Conservation (phyloP, 805 yeast genomes). For the Suhomyces pyralidae region DNA sequence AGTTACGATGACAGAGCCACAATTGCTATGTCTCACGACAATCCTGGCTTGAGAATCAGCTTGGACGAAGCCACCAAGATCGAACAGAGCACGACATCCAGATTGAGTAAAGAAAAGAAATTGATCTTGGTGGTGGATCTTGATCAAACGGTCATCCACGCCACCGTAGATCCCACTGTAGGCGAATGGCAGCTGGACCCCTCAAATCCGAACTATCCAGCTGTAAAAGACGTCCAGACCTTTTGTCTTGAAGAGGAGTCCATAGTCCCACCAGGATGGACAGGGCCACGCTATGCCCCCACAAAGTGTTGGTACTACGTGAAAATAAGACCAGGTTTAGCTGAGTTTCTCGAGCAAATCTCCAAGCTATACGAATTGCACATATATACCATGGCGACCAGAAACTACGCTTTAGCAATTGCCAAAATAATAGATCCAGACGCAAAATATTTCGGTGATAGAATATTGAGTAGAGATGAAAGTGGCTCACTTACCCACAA, state of each 20-base stretch:
- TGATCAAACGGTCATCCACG: constrained; percentile 96
- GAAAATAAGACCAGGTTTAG: constrained; percentile 84
- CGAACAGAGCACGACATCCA: constrained; percentile 62
- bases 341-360: constrained; percentile 64
- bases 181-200: constrained; percentile 94
- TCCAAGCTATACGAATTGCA: constrained; percentile 79
- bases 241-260: constrained; percentile 79
- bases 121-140: constrained; percentile 91
- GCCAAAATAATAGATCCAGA: constrained; percentile 90
- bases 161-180: constrained; percentile 96
- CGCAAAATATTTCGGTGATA: constrained; percentile 81
- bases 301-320: constrained; percentile 85
- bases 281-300: constrained; percentile 58
- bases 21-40: constrained; percentile 85
- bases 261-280: constrained; percentile 53
- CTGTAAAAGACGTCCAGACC: constrained; percentile 75
- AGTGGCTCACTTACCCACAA: constrained; percentile 91
- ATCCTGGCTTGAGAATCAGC: constrained; percentile 78
- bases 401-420: constrained; percentile 86
- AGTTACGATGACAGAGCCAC: constrained; percentile 72
- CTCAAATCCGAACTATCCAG: constrained; percentile 76
- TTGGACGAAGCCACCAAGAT: constrained; percentile 82
- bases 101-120: constrained; percentile 60
- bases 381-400: constrained; percentile 96
- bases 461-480: constrained; percentile 90